phyloP scores from a whole-genome alignment of 495 filamentous ascomycete species.

The Aspergillus olivimuriae region DNA sequence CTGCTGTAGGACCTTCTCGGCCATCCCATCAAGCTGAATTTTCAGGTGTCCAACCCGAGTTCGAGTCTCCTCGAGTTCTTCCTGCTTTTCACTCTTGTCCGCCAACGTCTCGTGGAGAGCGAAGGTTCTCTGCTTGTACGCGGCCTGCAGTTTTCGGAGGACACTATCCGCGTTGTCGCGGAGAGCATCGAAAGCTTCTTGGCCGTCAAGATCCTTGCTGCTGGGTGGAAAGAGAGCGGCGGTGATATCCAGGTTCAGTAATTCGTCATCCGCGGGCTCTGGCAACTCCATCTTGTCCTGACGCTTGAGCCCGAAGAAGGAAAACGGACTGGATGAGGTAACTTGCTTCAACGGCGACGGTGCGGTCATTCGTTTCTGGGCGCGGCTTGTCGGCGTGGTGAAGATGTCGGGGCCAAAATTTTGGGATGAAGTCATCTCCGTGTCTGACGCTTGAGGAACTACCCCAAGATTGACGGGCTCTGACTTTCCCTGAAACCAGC shows the following conservation, averaged over 20 bases:
- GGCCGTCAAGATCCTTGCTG: constrained; percentile 48
- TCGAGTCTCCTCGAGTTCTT: constrained; percentile 72
- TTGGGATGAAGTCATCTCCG: too few relatives aligned
- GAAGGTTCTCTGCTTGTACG: constrained; percentile 58
- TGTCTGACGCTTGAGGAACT: constrained; percentile 15
- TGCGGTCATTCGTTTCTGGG: constrained; percentile 32
- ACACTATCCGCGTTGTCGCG: constrained; percentile 62
- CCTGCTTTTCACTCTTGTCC: constrained; percentile 58
- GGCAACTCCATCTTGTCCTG: constrained; percentile 21
- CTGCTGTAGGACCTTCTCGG: constrained; percentile 57
- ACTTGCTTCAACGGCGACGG: constrained; percentile 27
- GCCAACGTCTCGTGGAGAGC: constrained; percentile 52
- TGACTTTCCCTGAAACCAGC: constrained; percentile 49
- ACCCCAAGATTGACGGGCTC: constrained; percentile 39
- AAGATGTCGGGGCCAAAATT: constrained; percentile 14
- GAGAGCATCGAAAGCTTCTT: constrained; percentile 64
- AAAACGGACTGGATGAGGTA: constrained; percentile 28
- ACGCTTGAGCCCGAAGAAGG: constrained; percentile 33
- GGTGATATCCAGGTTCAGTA: constrained; percentile 58
- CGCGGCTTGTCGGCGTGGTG: constrained; percentile 14
- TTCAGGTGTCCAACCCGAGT: constrained; percentile 60
- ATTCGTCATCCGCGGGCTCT: constrained; percentile 50
- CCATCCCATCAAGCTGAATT: constrained; percentile 71
- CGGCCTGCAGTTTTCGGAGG: constrained; percentile 58
- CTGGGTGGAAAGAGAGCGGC: constrained; percentile 56